Evolutionary conservation across 331 rosid species (phyloP).

Genomic region (Malus hybrid): DNA sequence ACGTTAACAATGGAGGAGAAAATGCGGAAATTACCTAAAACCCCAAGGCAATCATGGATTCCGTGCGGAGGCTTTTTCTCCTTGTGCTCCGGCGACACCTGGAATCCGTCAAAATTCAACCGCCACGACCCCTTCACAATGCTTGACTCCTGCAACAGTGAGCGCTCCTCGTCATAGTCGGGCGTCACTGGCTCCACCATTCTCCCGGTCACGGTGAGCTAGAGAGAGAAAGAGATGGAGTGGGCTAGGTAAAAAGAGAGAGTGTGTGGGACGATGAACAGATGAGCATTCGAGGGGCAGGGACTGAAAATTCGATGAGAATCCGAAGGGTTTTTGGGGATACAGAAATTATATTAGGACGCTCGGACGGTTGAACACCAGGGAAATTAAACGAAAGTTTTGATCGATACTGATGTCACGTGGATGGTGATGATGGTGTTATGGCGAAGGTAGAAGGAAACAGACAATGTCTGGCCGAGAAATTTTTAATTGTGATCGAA

Average conservation of each 20-base stretch:
- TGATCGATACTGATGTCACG: background rate
- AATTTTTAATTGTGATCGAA: no score
- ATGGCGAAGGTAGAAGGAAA: background rate
- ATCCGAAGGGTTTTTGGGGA: background rate
- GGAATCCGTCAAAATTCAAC: constrained; percentile 70
- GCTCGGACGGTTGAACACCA: background rate
- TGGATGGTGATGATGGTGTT: background rate
- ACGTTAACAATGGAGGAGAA: background rate
- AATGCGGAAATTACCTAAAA: constrained; percentile 38
- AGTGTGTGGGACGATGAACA: background rate
- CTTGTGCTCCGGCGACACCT: constrained; percentile 34
- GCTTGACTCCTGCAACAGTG: constrained; percentile 37
- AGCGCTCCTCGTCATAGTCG: constrained; percentile 44
- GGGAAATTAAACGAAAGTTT: background rate
- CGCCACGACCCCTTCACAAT: constrained; percentile 75
- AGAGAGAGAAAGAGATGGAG: background rate
- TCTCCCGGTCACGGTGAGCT: constrained; percentile 7
- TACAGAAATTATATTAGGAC: background rate
- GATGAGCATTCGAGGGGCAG: background rate
- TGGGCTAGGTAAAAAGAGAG: background rate
- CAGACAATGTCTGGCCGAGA: background rate
- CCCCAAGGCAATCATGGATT: constrained; percentile 80
- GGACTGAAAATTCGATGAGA: constrained; percentile 1
- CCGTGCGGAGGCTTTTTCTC: constrained; percentile 59
- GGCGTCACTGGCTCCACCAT: constrained; percentile 43